These are phyloP conservation scores for Pulveroboletus sp. DNA, from an alignment of 768 basidiomycete species.

Conservation along the genomic window DNA sequence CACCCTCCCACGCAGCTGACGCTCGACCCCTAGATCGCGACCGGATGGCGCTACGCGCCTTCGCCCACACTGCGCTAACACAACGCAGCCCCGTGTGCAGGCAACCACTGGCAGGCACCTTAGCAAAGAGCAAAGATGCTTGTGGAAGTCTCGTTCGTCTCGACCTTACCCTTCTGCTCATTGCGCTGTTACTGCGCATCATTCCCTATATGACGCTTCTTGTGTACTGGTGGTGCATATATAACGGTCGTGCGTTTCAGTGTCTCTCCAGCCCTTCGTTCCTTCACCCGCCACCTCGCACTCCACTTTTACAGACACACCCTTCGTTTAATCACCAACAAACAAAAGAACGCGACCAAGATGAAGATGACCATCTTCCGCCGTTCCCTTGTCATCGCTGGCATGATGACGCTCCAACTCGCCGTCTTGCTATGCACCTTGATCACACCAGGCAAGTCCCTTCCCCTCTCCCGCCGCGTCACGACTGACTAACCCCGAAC, in stretches of 20 bases:
- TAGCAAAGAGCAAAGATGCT: too few relatives aligned
- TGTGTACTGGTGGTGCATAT: conserved; percentile 13
- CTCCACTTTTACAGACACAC: not conserved
- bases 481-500: not conserved
- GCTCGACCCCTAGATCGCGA: too few relatives aligned
- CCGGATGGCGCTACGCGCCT: too few relatives aligned
- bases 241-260: not conserved
- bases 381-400: conserved; percentile 11
- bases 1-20: too few relatives aligned
- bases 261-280: not conserved
- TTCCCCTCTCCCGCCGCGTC: not conserved
- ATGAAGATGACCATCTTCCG: conserved; percentile 24
- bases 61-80: too few relatives aligned
- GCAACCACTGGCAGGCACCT: too few relatives aligned
- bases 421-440: conserved; percentile 10
- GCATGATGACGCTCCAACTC: conserved; percentile 3
- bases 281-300: conserved; percentile 2
- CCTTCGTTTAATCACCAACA: not conserved
- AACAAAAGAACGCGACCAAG: not conserved
- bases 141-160: too few relatives aligned
- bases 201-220: conserved; percentile 16
- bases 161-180: not conserved
- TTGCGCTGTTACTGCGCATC: not conserved
- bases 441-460: conserved; percentile 11
- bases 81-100: too few relatives aligned